Percentiles rank a stretch among this genome's conserved stretches.
Conservation (phyloP, 768 basidiomycete genomes). For the Lanmaoa rubissima region DNA sequence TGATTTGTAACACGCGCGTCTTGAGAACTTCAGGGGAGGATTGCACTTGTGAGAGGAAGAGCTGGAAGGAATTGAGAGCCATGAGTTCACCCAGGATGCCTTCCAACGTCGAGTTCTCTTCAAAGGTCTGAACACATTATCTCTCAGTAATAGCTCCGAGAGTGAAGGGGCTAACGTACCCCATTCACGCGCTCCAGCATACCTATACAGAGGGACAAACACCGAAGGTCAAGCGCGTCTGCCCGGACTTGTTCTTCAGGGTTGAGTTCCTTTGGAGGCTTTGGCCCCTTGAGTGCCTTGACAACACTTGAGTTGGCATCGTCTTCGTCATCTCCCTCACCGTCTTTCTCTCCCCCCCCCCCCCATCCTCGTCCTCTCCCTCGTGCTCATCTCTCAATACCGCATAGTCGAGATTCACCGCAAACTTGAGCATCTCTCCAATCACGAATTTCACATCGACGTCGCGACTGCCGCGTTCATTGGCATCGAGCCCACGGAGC, state of each 20-base stretch:
- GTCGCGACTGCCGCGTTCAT: constrained; percentile 43
- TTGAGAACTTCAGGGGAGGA: too few relatives aligned
- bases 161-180: constrained; percentile 42
- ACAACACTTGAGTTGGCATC: neutral
- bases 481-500: constrained; percentile 31
- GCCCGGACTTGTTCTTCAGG: constrained; percentile 57
- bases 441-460: constrained; percentile 57
- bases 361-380: too few relatives aligned
- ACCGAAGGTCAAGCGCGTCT: constrained; percentile 70
- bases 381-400: too few relatives aligned
- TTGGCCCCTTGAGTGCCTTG: constrained; percentile 17
- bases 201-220: too few relatives aligned
- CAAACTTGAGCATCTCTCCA: constrained; percentile 78
- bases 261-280: constrained; percentile 41
- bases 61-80: too few relatives aligned
- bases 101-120: too few relatives aligned
- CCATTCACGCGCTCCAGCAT: constrained; percentile 79
- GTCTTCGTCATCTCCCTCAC: constrained; percentile 12
- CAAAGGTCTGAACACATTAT: too few relatives aligned
- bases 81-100: too few relatives aligned
- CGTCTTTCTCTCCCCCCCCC: constrained; percentile 28
- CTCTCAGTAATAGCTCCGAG: neutral
- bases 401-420: constrained; percentile 80
- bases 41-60: too few relatives aligned
- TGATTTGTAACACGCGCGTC: too few relatives aligned